A percentile compares a stretch with the other conserved stretches of the same genome.
phyloP scores from a whole-genome alignment of 257 asterid species.

The Solanum okadae region DNA sequence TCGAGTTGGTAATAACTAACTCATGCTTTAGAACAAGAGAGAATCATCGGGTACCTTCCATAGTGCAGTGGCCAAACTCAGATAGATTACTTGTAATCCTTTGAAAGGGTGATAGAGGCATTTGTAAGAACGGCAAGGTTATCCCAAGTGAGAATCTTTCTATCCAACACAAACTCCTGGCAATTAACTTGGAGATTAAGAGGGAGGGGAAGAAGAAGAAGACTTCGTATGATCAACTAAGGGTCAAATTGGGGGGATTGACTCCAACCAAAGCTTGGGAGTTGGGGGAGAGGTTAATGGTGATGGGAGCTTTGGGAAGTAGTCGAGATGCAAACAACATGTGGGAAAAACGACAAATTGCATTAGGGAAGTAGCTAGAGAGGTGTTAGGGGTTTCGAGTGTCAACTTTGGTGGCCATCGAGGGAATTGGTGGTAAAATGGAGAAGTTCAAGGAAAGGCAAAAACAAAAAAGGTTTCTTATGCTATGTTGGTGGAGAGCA shows the following conservation, averaged over 20 bases:
- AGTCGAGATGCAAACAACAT: too few species aligned
- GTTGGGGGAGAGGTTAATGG: background rate
- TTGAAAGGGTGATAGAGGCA: background rate
- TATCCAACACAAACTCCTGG: background rate
- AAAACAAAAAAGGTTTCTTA: background rate
- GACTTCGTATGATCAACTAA: background rate
- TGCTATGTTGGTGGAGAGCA: background rate
- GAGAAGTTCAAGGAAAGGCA: background rate
- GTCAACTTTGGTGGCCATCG: background rate
- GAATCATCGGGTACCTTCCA: background rate
- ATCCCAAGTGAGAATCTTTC: background rate
- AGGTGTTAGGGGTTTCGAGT: background rate
- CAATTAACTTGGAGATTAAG: background rate
- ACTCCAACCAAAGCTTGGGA: background rate
- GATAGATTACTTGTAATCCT: background rate
- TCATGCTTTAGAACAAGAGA: background rate
- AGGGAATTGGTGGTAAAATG: background rate
- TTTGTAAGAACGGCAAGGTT: background rate
- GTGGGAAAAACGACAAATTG: background rate
- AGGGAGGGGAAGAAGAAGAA: background rate
- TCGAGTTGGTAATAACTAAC: background rate
- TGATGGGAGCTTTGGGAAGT: background rate
- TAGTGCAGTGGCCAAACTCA: background rate
- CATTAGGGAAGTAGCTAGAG: background rate
- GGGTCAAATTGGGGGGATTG: background rate